Conservation (phyloP, 2,329 filamentous ascomycete genomes). For the Nakataea oryzae region DNA sequence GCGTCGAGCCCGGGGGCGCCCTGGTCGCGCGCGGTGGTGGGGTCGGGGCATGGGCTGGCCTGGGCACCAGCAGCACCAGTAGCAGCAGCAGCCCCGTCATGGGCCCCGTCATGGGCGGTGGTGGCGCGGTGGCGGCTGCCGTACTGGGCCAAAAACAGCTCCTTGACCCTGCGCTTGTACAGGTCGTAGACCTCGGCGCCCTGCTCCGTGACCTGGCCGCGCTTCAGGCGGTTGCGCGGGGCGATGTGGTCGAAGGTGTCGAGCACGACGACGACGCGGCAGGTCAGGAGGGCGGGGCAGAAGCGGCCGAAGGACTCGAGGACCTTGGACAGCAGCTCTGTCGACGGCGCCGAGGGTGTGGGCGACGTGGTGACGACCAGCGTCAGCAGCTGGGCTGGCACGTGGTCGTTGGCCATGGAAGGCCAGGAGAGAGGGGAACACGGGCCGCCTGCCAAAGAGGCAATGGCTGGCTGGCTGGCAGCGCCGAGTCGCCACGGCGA, state of each 20-base stretch:
- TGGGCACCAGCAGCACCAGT: not conserved
- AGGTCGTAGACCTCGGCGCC: conserved; percentile 27
- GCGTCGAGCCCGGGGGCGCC: too few species aligned
- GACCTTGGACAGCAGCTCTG: conserved; percentile 37
- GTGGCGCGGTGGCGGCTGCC: not conserved
- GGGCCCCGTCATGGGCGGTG: not conserved
- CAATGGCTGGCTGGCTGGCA: too few species aligned
- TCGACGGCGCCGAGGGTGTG: conserved; percentile 41
- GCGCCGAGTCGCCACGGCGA: too few species aligned
- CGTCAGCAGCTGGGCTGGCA: conserved; percentile 18
- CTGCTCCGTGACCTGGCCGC: conserved; percentile 37
- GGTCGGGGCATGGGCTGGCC: too few species aligned
- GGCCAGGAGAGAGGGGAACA: too few species aligned
- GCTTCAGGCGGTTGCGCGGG: conserved; percentile 34
- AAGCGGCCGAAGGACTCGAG: conserved; percentile 31
- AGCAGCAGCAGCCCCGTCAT: too few species aligned
- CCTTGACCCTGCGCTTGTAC: conserved; percentile 38
- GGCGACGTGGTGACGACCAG: conserved; percentile 44
- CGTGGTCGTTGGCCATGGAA: not conserved
- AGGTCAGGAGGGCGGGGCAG: conserved; percentile 28
- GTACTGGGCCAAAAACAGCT: conserved; percentile 19
- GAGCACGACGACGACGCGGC: conserved; percentile 38
- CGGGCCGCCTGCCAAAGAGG: not conserved
- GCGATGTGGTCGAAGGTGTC: conserved; percentile 39
- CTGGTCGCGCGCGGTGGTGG: not conserved